Evolutionary conservation across 2,329 filamentous ascomycete genomes (phyloP), one percentile per base, ranked within the genome.

Genomic region (Pseudogymnoascus sp.): DNA sequence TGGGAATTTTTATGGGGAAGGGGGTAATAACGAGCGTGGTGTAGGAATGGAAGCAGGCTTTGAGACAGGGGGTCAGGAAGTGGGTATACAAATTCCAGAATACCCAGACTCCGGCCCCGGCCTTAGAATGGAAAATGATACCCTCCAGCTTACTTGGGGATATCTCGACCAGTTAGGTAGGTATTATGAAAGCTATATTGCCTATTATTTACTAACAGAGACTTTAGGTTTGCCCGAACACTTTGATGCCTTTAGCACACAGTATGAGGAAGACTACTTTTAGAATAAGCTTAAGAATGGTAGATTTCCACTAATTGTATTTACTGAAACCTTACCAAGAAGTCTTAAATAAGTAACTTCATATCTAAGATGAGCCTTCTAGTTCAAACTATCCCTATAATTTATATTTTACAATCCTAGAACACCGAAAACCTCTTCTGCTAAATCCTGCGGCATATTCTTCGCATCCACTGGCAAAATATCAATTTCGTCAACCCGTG

Each of bases 401-500:
- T n/a, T 11, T 25, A 23, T 25, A 21, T 23, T 25, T 25, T 46
- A 46, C 42, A 46, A 7, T 25, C n/a, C 37, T 12, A 63, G 18
- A 34, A 60, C 31, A 28, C 14, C 12, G 12, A 65, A 11, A 34
- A 63, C 43, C 42, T 66, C 65, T 18, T 25, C 56, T 14, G 65
- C 25, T 7, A 66, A 60, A 9, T 43, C 62, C n/a, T 25, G 59
- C 11, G 43, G 56, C 5, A 25, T 23, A n/a, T 16, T 38, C 8
- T 25, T 37, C 1, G 60, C 65, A 63, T 68, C 63, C 14, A 66
- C 65, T 62, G 76, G 76, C 18, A 77, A 62, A 0, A 77, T 70
- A 64, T 78, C 75, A 1, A 64, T 64, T 66, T 78, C 76, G 2
- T 69, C 66, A 1, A 65, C 62, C 0, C 63, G 66, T 0, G 73